phyloP scores from a whole-genome alignment of 2,329 filamentous ascomycete genomes.

The Dothidotthia symphoricarpi region DNA sequence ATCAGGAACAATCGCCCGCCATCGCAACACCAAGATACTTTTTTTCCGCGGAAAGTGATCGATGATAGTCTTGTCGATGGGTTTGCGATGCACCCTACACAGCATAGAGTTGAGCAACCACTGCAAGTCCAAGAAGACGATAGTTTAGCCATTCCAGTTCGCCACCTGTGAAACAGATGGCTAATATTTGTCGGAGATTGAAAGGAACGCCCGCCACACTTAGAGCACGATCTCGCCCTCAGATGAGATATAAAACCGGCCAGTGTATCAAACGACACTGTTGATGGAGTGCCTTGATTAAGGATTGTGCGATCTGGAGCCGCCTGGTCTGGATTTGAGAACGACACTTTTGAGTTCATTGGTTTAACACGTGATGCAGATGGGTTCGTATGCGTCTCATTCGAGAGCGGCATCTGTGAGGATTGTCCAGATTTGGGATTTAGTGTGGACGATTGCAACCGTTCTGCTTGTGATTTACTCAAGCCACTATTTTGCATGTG shows the following conservation, averaged over 20 bases:
- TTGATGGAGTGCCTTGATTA: conserved; percentile 2
- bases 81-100: conserved; percentile 17
- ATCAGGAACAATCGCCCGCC: conserved; percentile 34
- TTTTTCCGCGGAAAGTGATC: conserved; percentile 5
- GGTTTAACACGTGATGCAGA: too few relatives aligned
- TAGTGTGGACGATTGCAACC: not conserved
- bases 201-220: conserved; percentile 12
- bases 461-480: not conserved
- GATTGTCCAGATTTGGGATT: not conserved
- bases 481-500: not conserved
- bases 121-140: conserved; percentile 18
- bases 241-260: conserved; percentile 13
- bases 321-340: too few relatives aligned
- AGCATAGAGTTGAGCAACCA: conserved; percentile 13
- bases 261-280: conserved; percentile 6
- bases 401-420: too few relatives aligned
- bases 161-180: conserved; percentile 17
- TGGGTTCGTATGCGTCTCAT: too few relatives aligned
- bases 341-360: too few relatives aligned
- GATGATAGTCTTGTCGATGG: conserved; percentile 1
- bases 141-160: conserved; percentile 4
- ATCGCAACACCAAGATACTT: conserved; percentile 39
- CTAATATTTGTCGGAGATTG: conserved; percentile 8
- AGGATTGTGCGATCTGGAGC: too few relatives aligned
- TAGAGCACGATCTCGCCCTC: conserved; percentile 9